phyloP scores from a whole-genome alignment of 192 early-diverging fungal genomes.

The Coemansia sp. region DNA sequence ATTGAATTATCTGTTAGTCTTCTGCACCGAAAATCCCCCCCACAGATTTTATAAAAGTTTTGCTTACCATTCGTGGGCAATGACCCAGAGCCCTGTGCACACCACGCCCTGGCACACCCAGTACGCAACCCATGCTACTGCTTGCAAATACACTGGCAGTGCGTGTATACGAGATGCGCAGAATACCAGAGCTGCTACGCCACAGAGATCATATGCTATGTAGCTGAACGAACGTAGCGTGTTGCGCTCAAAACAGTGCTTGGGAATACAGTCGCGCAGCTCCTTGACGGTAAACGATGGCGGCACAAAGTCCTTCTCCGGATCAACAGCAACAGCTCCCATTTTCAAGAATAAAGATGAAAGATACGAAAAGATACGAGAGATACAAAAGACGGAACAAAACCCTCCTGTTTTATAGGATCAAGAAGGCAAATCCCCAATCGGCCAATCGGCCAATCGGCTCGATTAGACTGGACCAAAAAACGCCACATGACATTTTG shows the following conservation, averaged over 20 bases:
- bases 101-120: constrained; percentile 85
- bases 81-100: constrained; percentile 86
- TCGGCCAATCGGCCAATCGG: no score
- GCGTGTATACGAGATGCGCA: constrained; percentile 69
- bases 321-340: constrained; percentile 40
- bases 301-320: constrained; percentile 52
- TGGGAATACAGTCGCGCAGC: constrained; percentile 84
- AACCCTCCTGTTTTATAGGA: no score
- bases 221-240: constrained; percentile 77
- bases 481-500: no score
- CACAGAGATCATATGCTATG: constrained; percentile 73
- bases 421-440: no score
- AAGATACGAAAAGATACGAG: constrained; percentile 1
- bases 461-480: no score
- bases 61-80: constrained; percentile 80
- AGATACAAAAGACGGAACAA: neutral
- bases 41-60: neutral
- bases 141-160: constrained; percentile 53
- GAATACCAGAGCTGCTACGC: constrained; percentile 64
- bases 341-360: constrained; percentile 16
- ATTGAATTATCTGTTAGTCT: neutral
- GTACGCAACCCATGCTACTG: constrained; percentile 73
- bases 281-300: constrained; percentile 88
- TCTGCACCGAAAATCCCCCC: neutral
- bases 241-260: constrained; percentile 89